Evolutionary conservation across 257 asterid genomes (phyloP), one percentile per base, ranked within the genome.

Genomic region (Mitragyna speciosa): DNA sequence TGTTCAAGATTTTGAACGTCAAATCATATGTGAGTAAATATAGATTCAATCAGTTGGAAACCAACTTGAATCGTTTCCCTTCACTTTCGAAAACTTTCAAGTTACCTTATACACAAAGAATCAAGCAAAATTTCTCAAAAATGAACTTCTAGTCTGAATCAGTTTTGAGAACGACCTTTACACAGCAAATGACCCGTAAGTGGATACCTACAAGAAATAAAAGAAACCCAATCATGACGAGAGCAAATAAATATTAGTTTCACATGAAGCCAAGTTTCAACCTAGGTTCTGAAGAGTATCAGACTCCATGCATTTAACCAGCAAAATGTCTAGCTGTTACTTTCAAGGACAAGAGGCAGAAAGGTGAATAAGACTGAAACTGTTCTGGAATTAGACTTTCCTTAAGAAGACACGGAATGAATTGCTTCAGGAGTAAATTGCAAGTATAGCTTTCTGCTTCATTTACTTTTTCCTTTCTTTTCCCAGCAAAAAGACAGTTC

Each of bases 131-230:
- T 36, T 36, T 36, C 41, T 36, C 41, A 1, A 36, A 36, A 36
- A 36, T 36, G 3, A 36, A 36, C 41, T 36, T 36, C 41, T 1
- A 36, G 84, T 82, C 78, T 59, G 75, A 78, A 47, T 84, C 81
- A 49, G 52, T 76, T 51, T 78, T 66, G 76, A 79, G 67, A 87
- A 85, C 87, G 87, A 85, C 77, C 81, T 83, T 70, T 78, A 74
- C 89, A 73, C 83, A 85, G 87, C 61, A 85, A 92, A 17, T 95
- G 82, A 76, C 90, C 83, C 24, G 90, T 33, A 70, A 77, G n/a
- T 85, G 84, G 76, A 84, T 80, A 76, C 96, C 93, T 92, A 88
- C 82, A 63, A 58, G 33, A 12, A 81, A 76, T n/a, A 49, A 82
- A 54, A 72, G 70, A 36, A 36, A 10, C 69, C n/a, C 31, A 45